phyloP scores from a whole-genome alignment of 2,329 filamentous ascomycete species.

The Colletotrichum sidae region DNA sequence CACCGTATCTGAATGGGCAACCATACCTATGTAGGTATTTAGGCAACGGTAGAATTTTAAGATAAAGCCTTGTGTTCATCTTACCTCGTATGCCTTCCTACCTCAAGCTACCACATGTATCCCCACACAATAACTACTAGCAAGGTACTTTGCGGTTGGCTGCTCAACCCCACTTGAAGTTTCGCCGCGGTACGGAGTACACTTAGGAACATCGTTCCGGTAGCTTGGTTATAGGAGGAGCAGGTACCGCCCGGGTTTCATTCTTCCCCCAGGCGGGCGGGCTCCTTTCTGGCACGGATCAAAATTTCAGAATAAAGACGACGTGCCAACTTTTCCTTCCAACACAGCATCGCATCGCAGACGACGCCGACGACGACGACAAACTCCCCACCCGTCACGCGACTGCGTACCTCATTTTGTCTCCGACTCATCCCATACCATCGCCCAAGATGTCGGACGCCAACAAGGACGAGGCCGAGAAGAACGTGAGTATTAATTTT shows the following conservation, averaged over 20 bases:
- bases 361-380: conserved; percentile 35
- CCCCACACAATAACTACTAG: no score
- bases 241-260: conserved; percentile 10
- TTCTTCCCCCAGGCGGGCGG: conserved; percentile 26
- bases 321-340: conserved; percentile 36
- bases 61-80: no score
- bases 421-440: conserved; percentile 30
- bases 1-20: no score
- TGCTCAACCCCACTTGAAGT: no score
- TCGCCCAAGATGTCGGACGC: conserved; percentile 83
- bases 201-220: no score
- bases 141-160: no score
- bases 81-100: no score
- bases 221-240: no score
- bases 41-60: no score
- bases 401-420: conserved; percentile 35
- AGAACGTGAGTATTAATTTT: conserved; percentile 74
- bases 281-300: conserved; percentile 34
- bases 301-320: conserved; percentile 34
- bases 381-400: conserved; percentile 31
- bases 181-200: no score
- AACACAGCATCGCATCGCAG: conserved; percentile 32
- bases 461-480: conserved; percentile 93
- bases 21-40: no score
- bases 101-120: no score